Percentiles rank a stretch among this genome's conserved stretches.
Conservation (phyloP, 2,329 filamentous ascomycete species). For the Ophiocordyceps robertsii region DNA sequence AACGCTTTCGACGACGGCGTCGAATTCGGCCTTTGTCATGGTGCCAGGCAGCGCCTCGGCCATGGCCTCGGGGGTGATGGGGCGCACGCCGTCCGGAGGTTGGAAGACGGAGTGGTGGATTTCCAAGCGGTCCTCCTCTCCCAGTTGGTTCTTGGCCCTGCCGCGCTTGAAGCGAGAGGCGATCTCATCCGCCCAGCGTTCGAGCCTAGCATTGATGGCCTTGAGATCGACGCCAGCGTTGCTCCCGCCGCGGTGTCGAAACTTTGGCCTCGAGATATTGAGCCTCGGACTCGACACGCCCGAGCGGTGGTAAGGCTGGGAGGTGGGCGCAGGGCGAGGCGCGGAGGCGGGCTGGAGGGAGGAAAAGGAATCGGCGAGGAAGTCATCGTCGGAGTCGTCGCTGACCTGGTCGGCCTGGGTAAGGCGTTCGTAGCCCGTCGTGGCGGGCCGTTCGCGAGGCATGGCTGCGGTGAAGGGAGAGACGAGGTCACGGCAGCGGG, state of each 20-base stretch:
- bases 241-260: constrained; percentile 39
- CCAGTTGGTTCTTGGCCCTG: constrained; percentile 54
- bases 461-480: constrained; percentile 24
- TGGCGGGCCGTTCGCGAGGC: constrained; percentile 55
- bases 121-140: constrained; percentile 77
- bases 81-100: constrained; percentile 73
- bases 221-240: constrained; percentile 94
- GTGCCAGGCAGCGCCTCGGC: constrained; percentile 49
- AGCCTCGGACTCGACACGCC: constrained; percentile 44
- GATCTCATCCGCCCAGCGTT: constrained; percentile 96
- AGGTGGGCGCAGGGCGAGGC: constrained; percentile 50
- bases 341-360: constrained; percentile 45
- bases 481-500: not conserved
- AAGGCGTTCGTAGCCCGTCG: constrained; percentile 74
- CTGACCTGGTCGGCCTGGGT: constrained; percentile 68
- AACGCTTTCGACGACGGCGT: constrained; percentile 83
- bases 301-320: constrained; percentile 46
- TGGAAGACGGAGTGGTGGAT: constrained; percentile 98
- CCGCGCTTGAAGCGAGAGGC: constrained; percentile 89
- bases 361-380: constrained; percentile 37
- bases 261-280: constrained; percentile 22
- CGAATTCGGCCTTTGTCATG: constrained; percentile 72
- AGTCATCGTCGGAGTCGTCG: constrained; percentile 56
- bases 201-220: constrained; percentile 88
- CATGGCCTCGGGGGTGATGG: constrained; percentile 62